Conservation (phyloP, 495 filamentous ascomycete species). For the Hypoxylon rickii region DNA sequence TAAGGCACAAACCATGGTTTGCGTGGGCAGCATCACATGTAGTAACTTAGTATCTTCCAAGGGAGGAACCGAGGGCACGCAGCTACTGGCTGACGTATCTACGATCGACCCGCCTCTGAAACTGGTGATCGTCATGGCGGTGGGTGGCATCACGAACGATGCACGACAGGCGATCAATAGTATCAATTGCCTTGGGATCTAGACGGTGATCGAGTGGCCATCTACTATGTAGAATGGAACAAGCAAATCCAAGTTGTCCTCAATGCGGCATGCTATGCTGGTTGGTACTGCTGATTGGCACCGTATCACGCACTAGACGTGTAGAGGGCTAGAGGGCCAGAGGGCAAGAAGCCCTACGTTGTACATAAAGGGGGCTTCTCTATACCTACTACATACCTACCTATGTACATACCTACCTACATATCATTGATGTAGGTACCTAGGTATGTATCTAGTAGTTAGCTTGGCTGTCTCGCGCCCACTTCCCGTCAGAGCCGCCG, state of each 20-base stretch:
- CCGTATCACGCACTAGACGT: too few relatives aligned
- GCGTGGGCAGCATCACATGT: too few relatives aligned
- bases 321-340: too few relatives aligned
- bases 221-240: conserved; percentile 14
- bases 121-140: conserved; percentile 13
- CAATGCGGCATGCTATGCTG: too few relatives aligned
- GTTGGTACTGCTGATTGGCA: too few relatives aligned
- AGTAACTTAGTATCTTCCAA: too few relatives aligned
- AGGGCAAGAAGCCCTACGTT: too few relatives aligned
- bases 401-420: too few relatives aligned
- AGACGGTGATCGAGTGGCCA: neutral
- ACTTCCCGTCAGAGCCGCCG: conserved; percentile 27
- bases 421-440: neutral
- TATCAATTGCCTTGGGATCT: conserved; percentile 2
- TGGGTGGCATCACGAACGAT: conserved; percentile 8
- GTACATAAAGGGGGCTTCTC: too few relatives aligned
- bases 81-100: conserved; percentile 12
- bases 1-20: neutral
- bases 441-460: neutral
- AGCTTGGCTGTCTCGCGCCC: conserved; percentile 13
- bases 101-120: conserved; percentile 18
- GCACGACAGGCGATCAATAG: conserved; percentile 6
- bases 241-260: conserved; percentile 6
- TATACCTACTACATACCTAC: too few relatives aligned
- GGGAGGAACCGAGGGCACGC: too few relatives aligned